These are phyloP conservation scores for Ophiostoma piceae DNA, from an alignment of 2,329 filamentous ascomycete species.

Conservation along the genomic window DNA sequence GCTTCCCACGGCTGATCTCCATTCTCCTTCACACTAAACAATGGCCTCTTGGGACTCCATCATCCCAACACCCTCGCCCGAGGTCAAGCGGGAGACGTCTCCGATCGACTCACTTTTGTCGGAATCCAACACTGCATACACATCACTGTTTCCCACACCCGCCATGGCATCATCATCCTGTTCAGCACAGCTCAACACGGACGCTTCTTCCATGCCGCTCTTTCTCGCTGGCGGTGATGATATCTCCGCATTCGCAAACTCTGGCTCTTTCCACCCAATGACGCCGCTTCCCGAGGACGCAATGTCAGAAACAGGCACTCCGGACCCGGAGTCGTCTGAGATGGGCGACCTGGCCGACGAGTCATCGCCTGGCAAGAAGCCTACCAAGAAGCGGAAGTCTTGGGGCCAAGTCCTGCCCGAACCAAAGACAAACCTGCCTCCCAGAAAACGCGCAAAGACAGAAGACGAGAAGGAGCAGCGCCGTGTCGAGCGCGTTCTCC, in stretches of 20 bases:
- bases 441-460: conserved; percentile 95
- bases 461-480: conserved; percentile 98
- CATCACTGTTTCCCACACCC: conserved; percentile 38
- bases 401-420: conserved; percentile 97
- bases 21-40: conserved; percentile 19
- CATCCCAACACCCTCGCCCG: conserved; percentile 35
- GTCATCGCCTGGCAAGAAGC: conserved; percentile 56
- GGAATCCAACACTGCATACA: conserved; percentile 33
- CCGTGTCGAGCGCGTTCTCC: conserved; percentile 91
- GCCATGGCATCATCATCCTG: conserved; percentile 45
- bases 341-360: conserved; percentile 23
- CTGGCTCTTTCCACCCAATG: not conserved
- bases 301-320: not conserved
- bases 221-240: not conserved
- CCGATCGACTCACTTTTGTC: conserved; percentile 52
- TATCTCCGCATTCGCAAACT: not conserved
- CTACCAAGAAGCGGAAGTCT: conserved; percentile 89
- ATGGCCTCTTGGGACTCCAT: conserved; percentile 20
- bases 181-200: conserved; percentile 19
- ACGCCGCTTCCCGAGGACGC: conserved; percentile 17
- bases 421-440: conserved; percentile 92
- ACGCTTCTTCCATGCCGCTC: not conserved
- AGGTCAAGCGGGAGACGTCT: conserved; percentile 50
- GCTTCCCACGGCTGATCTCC: not conserved
- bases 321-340: not conserved